phyloP scores from a whole-genome alignment of 352 stramenopile species.

The Sclerospora graminicola region DNA sequence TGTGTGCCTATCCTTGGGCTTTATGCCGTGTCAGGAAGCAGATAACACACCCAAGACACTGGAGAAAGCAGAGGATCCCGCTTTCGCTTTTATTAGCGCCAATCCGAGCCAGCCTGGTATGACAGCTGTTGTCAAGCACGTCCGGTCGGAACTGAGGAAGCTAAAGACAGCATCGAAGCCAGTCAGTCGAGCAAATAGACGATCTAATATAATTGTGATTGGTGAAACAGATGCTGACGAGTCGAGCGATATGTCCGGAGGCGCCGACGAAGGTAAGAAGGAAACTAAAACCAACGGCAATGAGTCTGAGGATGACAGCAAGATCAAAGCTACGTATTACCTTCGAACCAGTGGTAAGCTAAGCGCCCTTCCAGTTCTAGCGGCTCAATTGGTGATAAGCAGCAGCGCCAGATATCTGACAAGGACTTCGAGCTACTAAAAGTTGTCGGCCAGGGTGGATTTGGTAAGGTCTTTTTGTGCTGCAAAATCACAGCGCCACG shows the following conservation, averaged over 20 bases:
- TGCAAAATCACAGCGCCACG: slow-evolving; percentile 86
- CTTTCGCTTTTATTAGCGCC: slow-evolving; percentile 73
- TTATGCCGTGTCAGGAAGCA: slow-evolving; percentile 57
- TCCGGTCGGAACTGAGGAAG: slow-evolving; percentile 50
- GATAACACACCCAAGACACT: slow-evolving; percentile 62
- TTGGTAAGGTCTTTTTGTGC: slow-evolving; percentile 97
- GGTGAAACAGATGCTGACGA: slow-evolving; percentile 73
- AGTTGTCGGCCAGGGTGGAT: slow-evolving; percentile 94
- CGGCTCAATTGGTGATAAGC: slow-evolving; percentile 14
- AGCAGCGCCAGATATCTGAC: slow-evolving; percentile 51
- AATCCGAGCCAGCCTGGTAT: slow-evolving; percentile 73
- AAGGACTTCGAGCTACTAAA: slow-evolving; percentile 95
- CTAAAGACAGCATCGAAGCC: slow-evolving; percentile 30
- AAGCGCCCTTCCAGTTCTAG: slow-evolving; percentile 14
- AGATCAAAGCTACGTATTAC: slow-evolving; percentile 70
- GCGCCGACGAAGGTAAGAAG: slow-evolving; percentile 39
- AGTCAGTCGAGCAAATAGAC: slow-evolving; percentile 26
- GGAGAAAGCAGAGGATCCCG: slow-evolving; percentile 70
- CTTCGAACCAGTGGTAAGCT: slow-evolving; percentile 59
- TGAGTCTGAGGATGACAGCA: slow-evolving; percentile 24
- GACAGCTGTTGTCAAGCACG: slow-evolving; percentile 76
- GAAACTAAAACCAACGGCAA: slow-evolving; percentile 14
- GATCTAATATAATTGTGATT: slow-evolving; percentile 84
- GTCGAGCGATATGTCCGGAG: slow-evolving; percentile 60
- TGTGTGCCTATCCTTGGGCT: slow-evolving; percentile 77